Evolutionary conservation across 768 basidiomycete species (phyloP).

Genomic region (Favolaschia claudopus): DNA sequence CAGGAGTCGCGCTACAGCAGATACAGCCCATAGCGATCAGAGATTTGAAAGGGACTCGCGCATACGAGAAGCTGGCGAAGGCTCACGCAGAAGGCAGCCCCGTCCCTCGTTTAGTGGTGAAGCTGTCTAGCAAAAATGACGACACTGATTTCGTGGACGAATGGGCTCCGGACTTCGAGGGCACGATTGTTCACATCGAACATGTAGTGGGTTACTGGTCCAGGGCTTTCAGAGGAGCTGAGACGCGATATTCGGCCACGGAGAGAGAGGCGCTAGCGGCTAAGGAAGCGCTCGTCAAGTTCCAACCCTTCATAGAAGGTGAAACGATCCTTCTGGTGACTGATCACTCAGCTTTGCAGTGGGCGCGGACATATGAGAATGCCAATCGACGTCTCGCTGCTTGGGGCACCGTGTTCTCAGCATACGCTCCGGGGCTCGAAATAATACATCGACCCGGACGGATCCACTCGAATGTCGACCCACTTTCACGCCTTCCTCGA

Average conservation of each 20-base stretch:
- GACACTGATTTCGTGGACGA: too few species aligned
- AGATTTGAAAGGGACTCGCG: conserved; percentile 15
- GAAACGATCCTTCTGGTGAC: conserved; percentile 25
- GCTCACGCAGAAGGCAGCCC: too few species aligned
- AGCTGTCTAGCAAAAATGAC: too few species aligned
- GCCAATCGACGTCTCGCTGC: conserved; percentile 20
- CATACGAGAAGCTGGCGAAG: not conserved
- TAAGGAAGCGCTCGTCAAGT: conserved; percentile 35
- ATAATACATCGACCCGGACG: conserved; percentile 9
- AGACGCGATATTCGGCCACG: conserved; percentile 35
- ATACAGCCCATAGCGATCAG: too few species aligned
- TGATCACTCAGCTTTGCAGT: conserved; percentile 4
- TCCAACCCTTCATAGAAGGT: conserved; percentile 40
- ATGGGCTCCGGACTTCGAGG: too few species aligned
- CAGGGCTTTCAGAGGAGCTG: conserved; percentile 27
- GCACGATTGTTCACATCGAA: too few species aligned
- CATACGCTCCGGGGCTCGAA: not conserved
- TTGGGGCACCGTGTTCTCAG: conserved; percentile 34
- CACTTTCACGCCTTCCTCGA: not conserved
- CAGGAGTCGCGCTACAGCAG: conserved; percentile 22
- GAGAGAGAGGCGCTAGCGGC: conserved; percentile 35
- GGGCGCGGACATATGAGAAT: conserved; percentile 10
- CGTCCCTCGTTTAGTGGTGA: too few species aligned
- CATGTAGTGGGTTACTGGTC: conserved; percentile 32
- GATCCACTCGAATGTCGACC: conserved; percentile 6